Evolutionary conservation across 176 grass and related monocot species (phyloP).

Genomic region (Aegilops umbellulata): DNA sequence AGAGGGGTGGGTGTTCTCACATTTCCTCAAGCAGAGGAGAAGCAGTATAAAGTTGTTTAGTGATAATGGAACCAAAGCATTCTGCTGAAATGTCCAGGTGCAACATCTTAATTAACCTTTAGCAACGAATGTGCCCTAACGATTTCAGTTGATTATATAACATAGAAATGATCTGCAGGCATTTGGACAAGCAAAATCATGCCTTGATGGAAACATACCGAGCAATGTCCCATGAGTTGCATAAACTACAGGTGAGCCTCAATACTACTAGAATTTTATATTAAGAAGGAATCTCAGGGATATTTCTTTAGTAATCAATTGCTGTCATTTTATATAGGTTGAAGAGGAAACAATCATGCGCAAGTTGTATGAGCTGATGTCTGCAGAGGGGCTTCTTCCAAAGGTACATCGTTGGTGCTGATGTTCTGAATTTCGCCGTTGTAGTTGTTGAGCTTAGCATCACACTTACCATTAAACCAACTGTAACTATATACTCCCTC

Average conservation of each 20-base stretch:
- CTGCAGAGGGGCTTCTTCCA: slow-evolving; percentile 62
- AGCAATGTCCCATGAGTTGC: slow-evolving; percentile 71
- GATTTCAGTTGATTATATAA: slow-evolving; percentile 15
- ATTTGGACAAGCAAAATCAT: slow-evolving; percentile 87
- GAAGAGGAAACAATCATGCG: slow-evolving; percentile 92
- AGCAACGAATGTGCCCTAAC: neutral
- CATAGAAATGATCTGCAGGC: slow-evolving; percentile 38
- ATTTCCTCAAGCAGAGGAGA: neutral
- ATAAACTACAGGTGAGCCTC: slow-evolving; percentile 58
- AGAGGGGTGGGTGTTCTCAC: neutral
- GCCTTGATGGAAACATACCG: slow-evolving; percentile 62
- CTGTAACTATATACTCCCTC: neutral
- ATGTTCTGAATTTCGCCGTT: neutral
- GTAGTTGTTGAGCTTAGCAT: neutral
- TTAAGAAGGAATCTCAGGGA: neutral
- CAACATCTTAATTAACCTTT: neutral
- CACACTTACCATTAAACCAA: neutral
- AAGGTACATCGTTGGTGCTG: slow-evolving; percentile 46
- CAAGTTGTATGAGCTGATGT: slow-evolving; percentile 73
- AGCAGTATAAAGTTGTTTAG: slow-evolving; percentile 15
- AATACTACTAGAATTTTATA: neutral
- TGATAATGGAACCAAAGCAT: slow-evolving; percentile 73
- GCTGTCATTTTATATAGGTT: slow-evolving; percentile 43
- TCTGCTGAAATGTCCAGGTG: slow-evolving; percentile 65
- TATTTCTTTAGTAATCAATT: slow-evolving; percentile 23